These are phyloP conservation scores for Cryphonectria parasitica DNA, from an alignment of 2,329 filamentous ascomycete species.

Conservation along the genomic window DNA sequence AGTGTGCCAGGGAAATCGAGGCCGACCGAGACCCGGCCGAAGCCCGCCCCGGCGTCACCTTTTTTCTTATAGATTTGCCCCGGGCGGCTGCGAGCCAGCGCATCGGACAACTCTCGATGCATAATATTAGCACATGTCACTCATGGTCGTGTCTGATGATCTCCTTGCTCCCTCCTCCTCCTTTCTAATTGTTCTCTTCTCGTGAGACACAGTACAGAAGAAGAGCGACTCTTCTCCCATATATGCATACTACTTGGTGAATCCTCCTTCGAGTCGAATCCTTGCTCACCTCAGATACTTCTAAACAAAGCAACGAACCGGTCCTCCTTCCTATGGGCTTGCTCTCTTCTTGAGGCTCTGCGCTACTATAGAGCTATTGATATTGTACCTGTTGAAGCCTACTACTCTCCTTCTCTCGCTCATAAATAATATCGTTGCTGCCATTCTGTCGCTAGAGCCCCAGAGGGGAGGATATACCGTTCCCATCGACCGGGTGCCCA, in stretches of 20 bases:
- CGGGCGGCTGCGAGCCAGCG: constrained; percentile 5
- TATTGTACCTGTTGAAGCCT: neutral
- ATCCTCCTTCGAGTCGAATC: neutral
- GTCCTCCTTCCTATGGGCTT: neutral
- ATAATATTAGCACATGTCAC: neutral
- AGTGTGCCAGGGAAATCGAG: neutral
- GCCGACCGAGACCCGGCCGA: constrained; percentile 21
- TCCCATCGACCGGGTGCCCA: no score
- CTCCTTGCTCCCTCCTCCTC: neutral
- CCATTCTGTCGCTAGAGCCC: neutral
- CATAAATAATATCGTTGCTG: no score
- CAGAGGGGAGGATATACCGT: neutral
- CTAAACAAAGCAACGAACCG: neutral
- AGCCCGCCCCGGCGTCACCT: constrained; percentile 10
- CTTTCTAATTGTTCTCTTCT: neutral
- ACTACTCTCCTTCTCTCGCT: neutral
- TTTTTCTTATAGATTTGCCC: neutral
- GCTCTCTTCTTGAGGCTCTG: neutral
- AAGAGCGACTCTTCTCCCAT: neutral
- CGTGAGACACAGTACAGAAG: neutral
- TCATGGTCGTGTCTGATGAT: neutral
- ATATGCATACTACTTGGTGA: neutral
- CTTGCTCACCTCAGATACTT: neutral
- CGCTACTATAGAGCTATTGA: neutral
- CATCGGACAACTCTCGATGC: neutral